Evolutionary conservation across 768 basidiomycete genomes (phyloP).

Genomic region (Nidularia sp.): DNA sequence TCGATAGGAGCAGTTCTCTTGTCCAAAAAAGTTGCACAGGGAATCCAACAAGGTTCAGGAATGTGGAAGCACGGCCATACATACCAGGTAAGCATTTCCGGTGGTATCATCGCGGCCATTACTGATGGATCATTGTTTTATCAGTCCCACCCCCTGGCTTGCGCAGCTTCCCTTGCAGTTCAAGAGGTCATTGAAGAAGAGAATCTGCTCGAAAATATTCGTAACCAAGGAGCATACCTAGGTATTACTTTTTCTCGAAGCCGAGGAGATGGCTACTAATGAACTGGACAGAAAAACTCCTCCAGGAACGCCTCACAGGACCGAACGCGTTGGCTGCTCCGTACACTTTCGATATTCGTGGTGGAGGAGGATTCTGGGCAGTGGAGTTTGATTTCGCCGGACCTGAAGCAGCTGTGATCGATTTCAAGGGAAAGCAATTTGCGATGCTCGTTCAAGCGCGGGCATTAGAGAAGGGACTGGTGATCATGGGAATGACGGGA

Average conservation of each 20-base stretch:
- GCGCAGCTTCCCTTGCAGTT: constrained; percentile 79
- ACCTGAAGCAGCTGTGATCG: constrained; percentile 32
- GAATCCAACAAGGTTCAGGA: constrained; percentile 64
- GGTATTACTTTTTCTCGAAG: constrained; percentile 18
- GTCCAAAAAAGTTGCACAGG: constrained; percentile 65
- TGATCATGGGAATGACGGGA: constrained; percentile 73
- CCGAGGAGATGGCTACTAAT: neutral
- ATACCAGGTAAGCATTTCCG: constrained; percentile 51
- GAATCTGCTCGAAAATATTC: constrained; percentile 64
- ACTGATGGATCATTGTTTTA: neutral
- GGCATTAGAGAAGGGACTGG: constrained; percentile 60
- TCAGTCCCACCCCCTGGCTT: constrained; percentile 71
- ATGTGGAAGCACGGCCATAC: constrained; percentile 85
- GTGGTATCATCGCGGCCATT: neutral
- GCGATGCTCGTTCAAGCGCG: constrained; percentile 69
- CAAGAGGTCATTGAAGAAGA: constrained; percentile 69
- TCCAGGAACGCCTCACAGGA: constrained; percentile 49
- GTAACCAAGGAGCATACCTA: constrained; percentile 57
- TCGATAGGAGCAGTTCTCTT: constrained; percentile 81
- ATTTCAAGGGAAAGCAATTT: constrained; percentile 53
- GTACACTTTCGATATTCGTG: constrained; percentile 76
- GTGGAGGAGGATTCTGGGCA: constrained; percentile 80
- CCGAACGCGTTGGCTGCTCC: constrained; percentile 58
- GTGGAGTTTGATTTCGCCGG: constrained; percentile 74
- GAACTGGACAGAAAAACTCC: constrained; percentile 32